Conservation (phyloP, 495 filamentous ascomycete species). For the Aspergillus sclerotioniger region DNA sequence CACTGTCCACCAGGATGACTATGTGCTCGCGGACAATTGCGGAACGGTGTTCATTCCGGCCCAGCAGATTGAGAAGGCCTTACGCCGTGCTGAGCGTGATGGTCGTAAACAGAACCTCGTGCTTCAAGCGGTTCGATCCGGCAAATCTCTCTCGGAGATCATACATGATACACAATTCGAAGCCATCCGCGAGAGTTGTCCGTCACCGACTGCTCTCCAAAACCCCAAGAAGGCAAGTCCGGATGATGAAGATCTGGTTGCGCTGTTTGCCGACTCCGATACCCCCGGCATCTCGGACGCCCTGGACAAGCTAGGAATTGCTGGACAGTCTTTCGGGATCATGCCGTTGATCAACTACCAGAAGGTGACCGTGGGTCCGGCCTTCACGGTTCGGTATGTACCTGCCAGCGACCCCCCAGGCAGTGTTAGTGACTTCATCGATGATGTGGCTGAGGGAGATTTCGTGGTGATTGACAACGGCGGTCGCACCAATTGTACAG, state of each 20-base stretch:
- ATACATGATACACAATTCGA: constrained; percentile 26
- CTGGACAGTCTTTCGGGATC: constrained; percentile 21
- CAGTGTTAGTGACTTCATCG: constrained; percentile 25
- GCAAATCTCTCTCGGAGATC: constrained; percentile 20
- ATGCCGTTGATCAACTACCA: constrained; percentile 22
- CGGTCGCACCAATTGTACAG: constrained; percentile 23
- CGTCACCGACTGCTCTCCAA: not conserved
- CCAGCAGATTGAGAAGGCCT: constrained; percentile 16
- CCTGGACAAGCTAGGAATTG: constrained; percentile 25
- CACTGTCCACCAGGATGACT: constrained; percentile 22
- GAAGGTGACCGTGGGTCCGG: constrained; percentile 21
- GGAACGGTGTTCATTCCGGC: constrained; percentile 22
- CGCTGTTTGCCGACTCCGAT: constrained; percentile 22
- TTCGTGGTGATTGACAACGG: constrained; percentile 23
- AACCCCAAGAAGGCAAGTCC: constrained; percentile 12
- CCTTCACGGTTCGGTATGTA: constrained; percentile 24
- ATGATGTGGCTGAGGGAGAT: constrained; percentile 22
- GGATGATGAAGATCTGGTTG: constrained; percentile 21
- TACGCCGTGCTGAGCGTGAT: constrained; percentile 16
- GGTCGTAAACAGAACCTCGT: constrained; percentile 18
- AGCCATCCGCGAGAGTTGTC: constrained; percentile 9
- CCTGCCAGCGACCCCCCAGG: constrained; percentile 23
- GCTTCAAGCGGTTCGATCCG: constrained; percentile 18
- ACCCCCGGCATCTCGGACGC: constrained; percentile 25
- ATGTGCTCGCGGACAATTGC: constrained; percentile 23